Conservation (phyloP, 352 stramenopile species). For the Phytophthora cactorum region DNA sequence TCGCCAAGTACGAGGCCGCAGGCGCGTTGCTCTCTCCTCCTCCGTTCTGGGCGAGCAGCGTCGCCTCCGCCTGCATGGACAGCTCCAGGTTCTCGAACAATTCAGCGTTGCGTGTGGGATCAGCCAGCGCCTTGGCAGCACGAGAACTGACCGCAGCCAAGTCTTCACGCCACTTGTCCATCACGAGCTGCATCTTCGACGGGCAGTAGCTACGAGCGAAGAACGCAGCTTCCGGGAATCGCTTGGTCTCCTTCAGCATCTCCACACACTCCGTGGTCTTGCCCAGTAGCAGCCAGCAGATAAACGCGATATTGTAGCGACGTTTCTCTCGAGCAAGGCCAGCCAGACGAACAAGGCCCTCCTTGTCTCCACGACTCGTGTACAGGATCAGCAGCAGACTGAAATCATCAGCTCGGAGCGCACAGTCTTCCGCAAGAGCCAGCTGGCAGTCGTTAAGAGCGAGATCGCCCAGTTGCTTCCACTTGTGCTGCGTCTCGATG, state of each 20-base stretch:
- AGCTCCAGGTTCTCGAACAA: constrained; percentile 97
- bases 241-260: constrained; percentile 94
- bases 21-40: constrained; percentile 48
- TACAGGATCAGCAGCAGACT: constrained; percentile 97
- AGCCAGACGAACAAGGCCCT: constrained; percentile 92
- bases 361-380: constrained; percentile 94
- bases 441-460: constrained; percentile 95
- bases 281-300: constrained; percentile 95
- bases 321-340: constrained; percentile 86
- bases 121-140: constrained; percentile 94
- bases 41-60: constrained; percentile 86
- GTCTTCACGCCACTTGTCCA: constrained; percentile 97
- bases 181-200: constrained; percentile 94
- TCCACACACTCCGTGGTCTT: constrained; percentile 96
- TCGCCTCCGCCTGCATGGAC: constrained; percentile 94
- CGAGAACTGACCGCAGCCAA: constrained; percentile 85
- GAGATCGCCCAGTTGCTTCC: constrained; percentile 96
- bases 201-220: constrained; percentile 98
- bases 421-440: constrained; percentile 95
- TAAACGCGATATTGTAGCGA: constrained; percentile 96
- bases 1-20: constrained; percentile 82
- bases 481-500: constrained; percentile 97
- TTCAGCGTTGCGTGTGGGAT: constrained; percentile 92
- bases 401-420: constrained; percentile 95
- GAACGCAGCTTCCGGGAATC: constrained; percentile 98